Evolutionary conservation across 2,329 filamentous ascomycete species (phyloP), one percentile per base, ranked within the genome.

Genomic region (Rutstroemia sp.): DNA sequence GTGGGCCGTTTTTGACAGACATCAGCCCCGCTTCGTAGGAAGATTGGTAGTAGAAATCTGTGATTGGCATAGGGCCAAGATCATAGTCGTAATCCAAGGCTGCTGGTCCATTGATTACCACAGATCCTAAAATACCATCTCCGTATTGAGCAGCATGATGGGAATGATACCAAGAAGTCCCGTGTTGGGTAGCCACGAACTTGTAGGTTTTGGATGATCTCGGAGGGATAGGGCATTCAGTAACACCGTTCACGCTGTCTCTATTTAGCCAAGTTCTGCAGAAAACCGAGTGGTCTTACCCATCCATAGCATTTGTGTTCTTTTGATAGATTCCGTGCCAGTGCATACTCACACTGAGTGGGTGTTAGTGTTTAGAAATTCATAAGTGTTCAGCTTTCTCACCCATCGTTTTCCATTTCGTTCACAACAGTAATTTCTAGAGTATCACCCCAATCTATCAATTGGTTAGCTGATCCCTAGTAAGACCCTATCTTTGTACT

Each of bases 121-220:
- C 14, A 16, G 44, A n/a, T 34, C 83, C 83, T 40, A 78, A 73
- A 0, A 84, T 69, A 0, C 83, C 83, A 74, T 67, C 71, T 72
- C 67, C 67, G 52, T 73, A 73, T 58, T 74, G 72, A 25, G 67
- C 63, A 14, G 70, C 70, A 60, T 79, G 78, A 64, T 84, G 81
- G 1, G 76, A 79, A 66, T 84, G 82, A 54, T 83, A 83, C 54
- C 54, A 57, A 3, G 34, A 42, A 40, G 48, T 58, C 12, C 58
- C 56, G 25, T 38, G 54, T 38, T 12, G 59, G 65, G 60, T 74
- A 74, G 6, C 66, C 71, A 56, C 64, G 67, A n/a, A 63, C 65
- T 14, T 70, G 61, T 76, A 76, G 2, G 70, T 74, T 57, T 69
- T 67, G 5, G 64, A 68, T 10, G 71, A 63, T 25, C 79, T 80